Evolutionary conservation across 495 filamentous ascomycete species (phyloP).

Genomic region (Podospora comata): DNA sequence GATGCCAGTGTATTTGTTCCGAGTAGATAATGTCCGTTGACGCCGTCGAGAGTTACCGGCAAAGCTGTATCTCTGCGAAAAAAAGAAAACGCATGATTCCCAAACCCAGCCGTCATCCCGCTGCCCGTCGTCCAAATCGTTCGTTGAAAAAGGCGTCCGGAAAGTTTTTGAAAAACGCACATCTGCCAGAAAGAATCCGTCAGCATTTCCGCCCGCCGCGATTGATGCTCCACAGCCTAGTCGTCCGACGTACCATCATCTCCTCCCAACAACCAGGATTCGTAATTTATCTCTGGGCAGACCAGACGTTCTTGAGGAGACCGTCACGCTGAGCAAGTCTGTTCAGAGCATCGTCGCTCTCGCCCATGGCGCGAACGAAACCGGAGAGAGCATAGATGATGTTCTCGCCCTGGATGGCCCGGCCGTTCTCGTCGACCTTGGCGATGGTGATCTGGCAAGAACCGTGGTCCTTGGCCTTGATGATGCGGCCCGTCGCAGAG

Average conservation of each 20-base stretch:
- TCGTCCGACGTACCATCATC: conserved; percentile 25
- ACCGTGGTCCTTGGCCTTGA: conserved; percentile 98
- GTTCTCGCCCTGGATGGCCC: conserved; percentile 90
- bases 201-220: neutral
- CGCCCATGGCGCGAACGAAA: conserved; percentile 95
- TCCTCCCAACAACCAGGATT: conserved; percentile 19
- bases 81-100: conserved; percentile 22
- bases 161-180: conserved; percentile 25
- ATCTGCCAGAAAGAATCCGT: conserved; percentile 19
- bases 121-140: conserved; percentile 27
- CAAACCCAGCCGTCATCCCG: conserved; percentile 30
- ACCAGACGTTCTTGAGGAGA: conserved; percentile 95
- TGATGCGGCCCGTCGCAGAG: conserved; percentile 93
- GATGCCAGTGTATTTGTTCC: conserved; percentile 35
- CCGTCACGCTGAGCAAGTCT: conserved; percentile 92
- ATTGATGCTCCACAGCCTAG: neutral
- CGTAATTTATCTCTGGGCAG: conserved; percentile 64
- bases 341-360: conserved; percentile 96
- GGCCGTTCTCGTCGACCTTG: conserved; percentile 96
- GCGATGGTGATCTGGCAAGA: conserved; percentile 87
- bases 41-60: conserved; percentile 31
- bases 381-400: conserved; percentile 95
- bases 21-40: conserved; percentile 37
- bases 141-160: conserved; percentile 21
- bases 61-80: conserved; percentile 19